Evolutionary conservation across 2,329 filamentous ascomycete species (phyloP), one percentile per base, ranked within the genome.

Genomic region (Aspergillus tamarii): DNA sequence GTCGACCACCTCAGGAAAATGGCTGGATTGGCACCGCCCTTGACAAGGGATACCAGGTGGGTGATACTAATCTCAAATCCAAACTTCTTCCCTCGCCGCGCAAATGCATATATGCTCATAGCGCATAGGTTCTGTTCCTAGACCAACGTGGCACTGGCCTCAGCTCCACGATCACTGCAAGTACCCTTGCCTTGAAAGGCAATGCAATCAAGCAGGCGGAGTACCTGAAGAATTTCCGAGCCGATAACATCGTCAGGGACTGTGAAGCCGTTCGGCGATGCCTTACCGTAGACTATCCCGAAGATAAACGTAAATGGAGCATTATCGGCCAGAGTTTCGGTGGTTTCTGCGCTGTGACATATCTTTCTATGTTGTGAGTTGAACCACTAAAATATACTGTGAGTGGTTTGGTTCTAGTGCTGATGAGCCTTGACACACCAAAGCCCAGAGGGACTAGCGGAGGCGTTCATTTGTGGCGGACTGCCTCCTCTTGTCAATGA

Each of bases 321-420:
- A 85, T 95, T 34, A 90, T 96, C 66, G 94, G 94, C 10, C 94
- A 97, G 80, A 94, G 90, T 19, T 98, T 96, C 77, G 94, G 94
- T 45, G 94, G 94, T 1, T 97, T 97, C 77, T 92, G 93, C 73
- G 85, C 84, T 55, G 83, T 93, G 39, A 94, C 91, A 9, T 98
- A 97, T 76, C 85, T 98, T 19, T 95, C 91, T 2, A 88, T 91
- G 75, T 89, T 84, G 82, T 84, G 69, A 74, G 81, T 77, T 34
- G 16, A 12, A 9, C 26, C 21, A 10, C 14, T 19, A 14, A 5
- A 11, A 6, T 28, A 39, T 30, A 28, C 21, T 21, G 12, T 16
- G 12, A 19, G 19, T 39, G 14, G n/a, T 10, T n/a, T 11, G 28
- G 12, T 36, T 19, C 50, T n/a, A 0, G 16, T 48, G 11, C 26